Conservation (phyloP, 192 early-diverging fungal species). For the Linnemannia zychae region DNA sequence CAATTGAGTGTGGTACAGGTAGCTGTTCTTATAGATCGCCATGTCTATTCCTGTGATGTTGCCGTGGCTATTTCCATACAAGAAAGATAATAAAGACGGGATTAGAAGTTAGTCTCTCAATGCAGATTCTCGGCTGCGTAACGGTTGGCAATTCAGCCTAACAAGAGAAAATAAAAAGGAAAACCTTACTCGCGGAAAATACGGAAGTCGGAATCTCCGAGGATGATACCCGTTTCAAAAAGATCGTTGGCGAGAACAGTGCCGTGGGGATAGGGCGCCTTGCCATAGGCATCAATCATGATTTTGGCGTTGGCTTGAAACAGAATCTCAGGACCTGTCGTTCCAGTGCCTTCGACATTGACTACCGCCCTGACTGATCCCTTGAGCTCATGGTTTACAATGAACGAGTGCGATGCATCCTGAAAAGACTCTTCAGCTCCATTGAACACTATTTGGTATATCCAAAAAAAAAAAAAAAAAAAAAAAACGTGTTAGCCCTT, state of each 20-base stretch:
- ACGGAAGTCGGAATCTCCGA: constrained; percentile 80
- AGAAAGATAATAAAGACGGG: too few species aligned
- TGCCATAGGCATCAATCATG: constrained; percentile 75
- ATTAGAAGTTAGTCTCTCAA: too few species aligned
- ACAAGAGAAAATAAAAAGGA: too few species aligned
- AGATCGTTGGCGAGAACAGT: constrained; percentile 69
- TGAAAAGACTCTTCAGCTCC: constrained; percentile 81
- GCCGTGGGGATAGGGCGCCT: constrained; percentile 74
- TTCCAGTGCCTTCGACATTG: constrained; percentile 79
- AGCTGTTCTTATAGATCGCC: constrained; percentile 76
- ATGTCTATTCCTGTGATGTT: constrained; percentile 73
- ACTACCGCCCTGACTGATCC: constrained; percentile 69
- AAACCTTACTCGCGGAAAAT: constrained; percentile 66
- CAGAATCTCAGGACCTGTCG: constrained; percentile 71
- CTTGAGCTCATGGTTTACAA: constrained; percentile 66
- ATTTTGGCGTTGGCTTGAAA: constrained; percentile 78
- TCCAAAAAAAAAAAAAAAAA: neutral
- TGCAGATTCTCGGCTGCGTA: too few species aligned
- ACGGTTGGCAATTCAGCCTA: too few species aligned
- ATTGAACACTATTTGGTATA: constrained; percentile 69
- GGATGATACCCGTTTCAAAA: constrained; percentile 68
- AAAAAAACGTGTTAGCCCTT: neutral
- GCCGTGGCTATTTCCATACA: constrained; percentile 56
- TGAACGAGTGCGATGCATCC: constrained; percentile 81
- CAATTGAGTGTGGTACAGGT: constrained; percentile 78